Base-by-base conservation (phyloP, 2,329 filamentous ascomycete species). In the Chaetomium sp. region DNA sequence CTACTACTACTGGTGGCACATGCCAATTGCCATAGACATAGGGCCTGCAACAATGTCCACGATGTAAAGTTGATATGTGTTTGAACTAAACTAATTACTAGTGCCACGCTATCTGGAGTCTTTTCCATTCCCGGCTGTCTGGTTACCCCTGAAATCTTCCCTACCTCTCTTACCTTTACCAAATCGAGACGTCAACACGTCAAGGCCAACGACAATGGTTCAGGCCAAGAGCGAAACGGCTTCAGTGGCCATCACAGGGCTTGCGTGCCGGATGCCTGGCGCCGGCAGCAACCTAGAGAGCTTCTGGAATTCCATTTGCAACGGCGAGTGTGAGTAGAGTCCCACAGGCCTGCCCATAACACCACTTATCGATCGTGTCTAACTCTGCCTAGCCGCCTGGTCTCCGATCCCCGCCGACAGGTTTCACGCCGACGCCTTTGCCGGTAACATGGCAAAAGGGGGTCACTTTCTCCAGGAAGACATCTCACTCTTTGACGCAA, bases 251-350 rank as follows among this genome's bases (percentile, higher is more conserved):
- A 55, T 55, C 13, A 55, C 51, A 5, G 51, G 51, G 7, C 51
- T 55, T 19, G 27, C 51, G 7, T 55, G 51, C 29, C 51, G 51
- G 3, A 55, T 55, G 51, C 51, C 51, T 23, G 51, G 51, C 3
- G 31, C 16, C 3, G 51, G 51, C 51, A 10, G n/a, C 7, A 35
- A 21, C 13, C 8, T 55, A 16, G 29, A 55, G 27, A 33, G 51
- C 10, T 55, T 55, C 29, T 55, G 51, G 51, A n/a, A 35, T n/a
- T 55, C 51, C 29, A 55, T 55, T n/a, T 55, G 19, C 31, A 35
- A 55, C 12, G 51, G 51, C 51, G 16, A 55, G 16, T 55, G 51
- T 55, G 31, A 55, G 51, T 55, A 4, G 8, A 16, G 2, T 51
- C 5, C 2, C 16, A 16, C 38, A n/a, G 16, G n/a, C 5, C 7